Conservation (phyloP, 2,329 filamentous ascomycete genomes). For the Penicillium sp. region DNA sequence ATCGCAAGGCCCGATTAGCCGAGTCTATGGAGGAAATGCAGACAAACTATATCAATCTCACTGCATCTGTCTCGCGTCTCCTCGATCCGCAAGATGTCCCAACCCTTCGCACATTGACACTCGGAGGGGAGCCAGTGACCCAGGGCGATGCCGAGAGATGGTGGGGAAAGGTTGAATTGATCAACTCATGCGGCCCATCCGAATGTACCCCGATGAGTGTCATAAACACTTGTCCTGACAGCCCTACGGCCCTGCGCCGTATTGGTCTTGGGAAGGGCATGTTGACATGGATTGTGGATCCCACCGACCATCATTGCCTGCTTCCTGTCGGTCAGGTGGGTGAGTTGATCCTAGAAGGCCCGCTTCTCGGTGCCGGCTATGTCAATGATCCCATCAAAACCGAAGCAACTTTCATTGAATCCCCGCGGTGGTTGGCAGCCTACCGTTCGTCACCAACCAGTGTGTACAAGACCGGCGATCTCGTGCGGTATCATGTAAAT, state of each 20-base stretch:
- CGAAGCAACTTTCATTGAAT: neutral
- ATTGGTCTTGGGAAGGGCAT: neutral
- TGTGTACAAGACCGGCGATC: slow-evolving; percentile 16
- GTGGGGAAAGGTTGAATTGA: neutral
- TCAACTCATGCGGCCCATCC: neutral
- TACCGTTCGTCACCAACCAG: neutral
- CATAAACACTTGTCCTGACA: no score
- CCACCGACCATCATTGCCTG: neutral
- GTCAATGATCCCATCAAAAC: slow-evolving; percentile 4
- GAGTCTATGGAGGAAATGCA: slow-evolving; percentile 32
- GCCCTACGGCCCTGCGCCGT: neutral
- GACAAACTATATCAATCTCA: neutral
- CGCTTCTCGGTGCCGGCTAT: slow-evolving; percentile 7
- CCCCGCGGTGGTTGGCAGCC: neutral
- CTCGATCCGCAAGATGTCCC: neutral
- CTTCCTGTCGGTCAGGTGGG: slow-evolving; percentile 10
- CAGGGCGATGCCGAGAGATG: neutral
- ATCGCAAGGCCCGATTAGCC: slow-evolving; percentile 35
- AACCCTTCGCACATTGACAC: neutral
- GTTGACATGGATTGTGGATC: slow-evolving; percentile 6
- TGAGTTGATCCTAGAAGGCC: slow-evolving; percentile 12
- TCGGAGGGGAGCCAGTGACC: neutral
- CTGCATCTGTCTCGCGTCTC: neutral
- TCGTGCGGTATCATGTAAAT: slow-evolving; percentile 46
- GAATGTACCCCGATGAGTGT: neutral